These are phyloP conservation scores for Pouteria campechiana DNA, from an alignment of 179 eudicot species.

Conservation along the genomic window DNA sequence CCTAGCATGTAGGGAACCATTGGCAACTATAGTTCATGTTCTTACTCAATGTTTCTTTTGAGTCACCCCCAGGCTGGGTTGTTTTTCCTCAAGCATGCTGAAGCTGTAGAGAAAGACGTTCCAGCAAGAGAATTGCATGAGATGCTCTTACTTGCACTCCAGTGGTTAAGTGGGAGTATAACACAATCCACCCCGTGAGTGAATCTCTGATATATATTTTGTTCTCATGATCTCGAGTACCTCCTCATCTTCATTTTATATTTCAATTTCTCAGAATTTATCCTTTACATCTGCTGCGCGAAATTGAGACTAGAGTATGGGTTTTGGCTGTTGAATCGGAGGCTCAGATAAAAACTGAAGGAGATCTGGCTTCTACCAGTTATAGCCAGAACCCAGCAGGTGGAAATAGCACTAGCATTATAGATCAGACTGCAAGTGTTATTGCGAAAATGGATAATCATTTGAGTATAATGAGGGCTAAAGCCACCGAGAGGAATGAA, in stretches of 20 bases:
- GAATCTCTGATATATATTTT: neutral
- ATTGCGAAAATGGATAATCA: conserved; percentile 76
- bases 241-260: conserved; percentile 2
- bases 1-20: too few relatives aligned
- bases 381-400: conserved; percentile 35
- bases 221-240: neutral
- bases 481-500: conserved; percentile 45
- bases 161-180: conserved; percentile 87
- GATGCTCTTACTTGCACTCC: conserved; percentile 77
- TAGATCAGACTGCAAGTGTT: conserved; percentile 72
- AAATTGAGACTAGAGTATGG: conserved; percentile 96
- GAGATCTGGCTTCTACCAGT: conserved; percentile 34
- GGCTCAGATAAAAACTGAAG: conserved; percentile 67
- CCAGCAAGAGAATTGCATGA: conserved; percentile 83
- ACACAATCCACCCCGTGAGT: conserved; percentile 74
- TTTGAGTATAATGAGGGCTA: conserved; percentile 35
- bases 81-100: conserved; percentile 92
- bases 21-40: too few relatives aligned
- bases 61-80: conserved; percentile 56
- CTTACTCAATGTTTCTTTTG: neutral
- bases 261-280: conserved; percentile 41
- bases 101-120: conserved; percentile 82
- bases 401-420: conserved; percentile 50
- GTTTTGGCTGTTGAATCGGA: conserved; percentile 96
- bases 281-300: conserved; percentile 83